Evolutionary conservation across 1,284 basidiomycete species (phyloP).

Genomic region (Sporisorium graminicola): DNA sequence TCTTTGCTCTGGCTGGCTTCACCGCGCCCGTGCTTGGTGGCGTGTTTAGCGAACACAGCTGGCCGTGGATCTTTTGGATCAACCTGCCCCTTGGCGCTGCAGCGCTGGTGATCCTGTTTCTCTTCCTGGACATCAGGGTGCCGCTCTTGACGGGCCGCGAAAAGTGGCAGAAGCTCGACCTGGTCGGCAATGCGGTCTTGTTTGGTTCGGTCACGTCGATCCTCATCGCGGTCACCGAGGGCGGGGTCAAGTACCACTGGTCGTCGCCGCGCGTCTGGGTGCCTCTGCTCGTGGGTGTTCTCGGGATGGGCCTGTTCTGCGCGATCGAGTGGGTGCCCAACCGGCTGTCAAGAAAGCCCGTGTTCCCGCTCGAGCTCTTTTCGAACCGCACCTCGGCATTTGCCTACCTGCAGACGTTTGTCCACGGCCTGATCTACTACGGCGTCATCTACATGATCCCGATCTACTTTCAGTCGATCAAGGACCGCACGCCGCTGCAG

Average conservation of each 20-base stretch:
- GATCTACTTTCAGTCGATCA: constrained; percentile 73
- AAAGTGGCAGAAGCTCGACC: constrained; percentile 70
- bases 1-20: constrained; percentile 54
- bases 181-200: constrained; percentile 66
- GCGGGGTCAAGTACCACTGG: constrained; percentile 69
- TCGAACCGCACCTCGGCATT: constrained; percentile 59
- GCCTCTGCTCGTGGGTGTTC: constrained; percentile 65
- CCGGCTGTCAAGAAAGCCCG: constrained; percentile 49
- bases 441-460: constrained; percentile 60
- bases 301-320: constrained; percentile 65
- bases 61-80: constrained; percentile 72
- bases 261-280: constrained; percentile 55
- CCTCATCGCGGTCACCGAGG: constrained; percentile 70
- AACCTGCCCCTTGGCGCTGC: constrained; percentile 43
- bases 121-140: constrained; percentile 63
- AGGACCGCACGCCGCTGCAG: constrained; percentile 71
- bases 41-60: constrained; percentile 66
- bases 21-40: constrained; percentile 71
- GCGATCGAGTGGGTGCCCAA: constrained; percentile 53
- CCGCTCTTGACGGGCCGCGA: constrained; percentile 63
- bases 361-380: constrained; percentile 66
- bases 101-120: constrained; percentile 26
- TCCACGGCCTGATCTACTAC: constrained; percentile 65
- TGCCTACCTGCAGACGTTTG: constrained; percentile 67
- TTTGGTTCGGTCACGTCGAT: constrained; percentile 62